phyloP scores from a whole-genome alignment of 495 filamentous ascomycete species.

The Tricharina praecox region DNA sequence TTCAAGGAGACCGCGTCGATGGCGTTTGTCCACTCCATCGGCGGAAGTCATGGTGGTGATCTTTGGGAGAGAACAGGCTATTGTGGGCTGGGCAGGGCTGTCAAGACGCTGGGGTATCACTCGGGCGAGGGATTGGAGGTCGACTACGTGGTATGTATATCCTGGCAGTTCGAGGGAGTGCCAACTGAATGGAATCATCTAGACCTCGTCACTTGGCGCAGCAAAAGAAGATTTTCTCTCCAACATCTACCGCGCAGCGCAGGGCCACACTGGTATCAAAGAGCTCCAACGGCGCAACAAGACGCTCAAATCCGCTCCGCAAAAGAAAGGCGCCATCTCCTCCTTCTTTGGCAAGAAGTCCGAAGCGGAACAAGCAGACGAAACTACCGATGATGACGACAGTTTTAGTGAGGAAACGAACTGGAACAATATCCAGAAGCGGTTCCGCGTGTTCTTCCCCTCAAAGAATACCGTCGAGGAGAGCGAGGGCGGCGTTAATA shows the following conservation, averaged over 20 bases:
- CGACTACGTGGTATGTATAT: constrained; percentile 37
- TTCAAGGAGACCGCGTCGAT: constrained; percentile 39
- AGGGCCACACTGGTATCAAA: constrained; percentile 11
- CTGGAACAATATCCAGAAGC: constrained; percentile 31
- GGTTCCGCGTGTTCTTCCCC: constrained; percentile 69
- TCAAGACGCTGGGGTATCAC: constrained; percentile 37
- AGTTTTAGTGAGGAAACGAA: constrained; percentile 24
- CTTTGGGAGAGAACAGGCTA: constrained; percentile 43
- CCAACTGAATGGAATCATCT: too few species aligned
- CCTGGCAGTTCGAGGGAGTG: too few species aligned
- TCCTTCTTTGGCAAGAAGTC: constrained; percentile 1
- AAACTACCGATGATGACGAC: constrained; percentile 26
- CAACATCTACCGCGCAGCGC: constrained; percentile 51
- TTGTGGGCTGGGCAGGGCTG: constrained; percentile 41
- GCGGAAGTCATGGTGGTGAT: constrained; percentile 36
- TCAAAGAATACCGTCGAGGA: constrained; percentile 49
- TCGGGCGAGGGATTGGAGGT: constrained; percentile 33
- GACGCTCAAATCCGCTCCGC: neutral
- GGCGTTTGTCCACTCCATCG: constrained; percentile 54
- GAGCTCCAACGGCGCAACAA: constrained; percentile 6
- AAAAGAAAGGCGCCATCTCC: constrained; percentile 6
- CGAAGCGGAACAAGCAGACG: constrained; percentile 29
- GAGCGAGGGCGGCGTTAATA: constrained; percentile 41
- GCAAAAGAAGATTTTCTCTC: constrained; percentile 50
- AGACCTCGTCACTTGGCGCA: constrained; percentile 66